Evolutionary conservation across 371 early-diverging fungal species (phyloP).

Genomic region (Actinomortierella wolfii): DNA sequence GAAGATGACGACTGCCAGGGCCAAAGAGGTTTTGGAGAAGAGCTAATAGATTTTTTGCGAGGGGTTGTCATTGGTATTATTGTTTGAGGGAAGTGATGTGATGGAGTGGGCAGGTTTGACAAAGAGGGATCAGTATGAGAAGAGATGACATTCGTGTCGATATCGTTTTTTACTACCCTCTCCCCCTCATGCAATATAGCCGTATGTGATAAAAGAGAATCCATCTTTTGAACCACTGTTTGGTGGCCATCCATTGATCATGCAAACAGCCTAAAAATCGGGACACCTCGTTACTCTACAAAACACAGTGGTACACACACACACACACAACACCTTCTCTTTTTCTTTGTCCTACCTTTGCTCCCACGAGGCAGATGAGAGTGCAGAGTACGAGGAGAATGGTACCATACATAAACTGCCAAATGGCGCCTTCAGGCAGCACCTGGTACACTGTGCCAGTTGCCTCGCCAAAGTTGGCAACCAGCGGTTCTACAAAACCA

Average conservation of each 20-base stretch:
- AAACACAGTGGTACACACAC: not conserved
- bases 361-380: constrained; percentile 54
- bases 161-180: no score
- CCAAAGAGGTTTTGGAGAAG: constrained; percentile 57
- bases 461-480: constrained; percentile 56
- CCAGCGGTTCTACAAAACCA: constrained; percentile 64
- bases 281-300: no score
- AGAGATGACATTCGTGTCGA: no score
- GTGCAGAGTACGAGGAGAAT: constrained; percentile 53
- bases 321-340: no score
- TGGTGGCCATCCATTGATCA: no score
- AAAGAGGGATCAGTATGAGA: not conserved
- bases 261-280: no score
- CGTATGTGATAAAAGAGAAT: no score
- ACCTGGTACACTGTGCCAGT: constrained; percentile 51
- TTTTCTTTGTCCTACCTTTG: constrained; percentile 41
- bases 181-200: no score
- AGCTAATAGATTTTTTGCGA: constrained; percentile 22
- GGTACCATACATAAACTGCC: constrained; percentile 55
- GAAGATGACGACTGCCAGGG: constrained; percentile 52
- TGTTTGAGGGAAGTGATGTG: not conserved
- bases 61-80: not conserved
- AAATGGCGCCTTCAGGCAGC: constrained; percentile 59
- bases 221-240: no score
- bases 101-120: no score